Evolutionary conservation across 78 protist species (phyloP), one percentile per base, ranked within the genome.

Genomic region (Mantamonas sphyraenae): DNA sequence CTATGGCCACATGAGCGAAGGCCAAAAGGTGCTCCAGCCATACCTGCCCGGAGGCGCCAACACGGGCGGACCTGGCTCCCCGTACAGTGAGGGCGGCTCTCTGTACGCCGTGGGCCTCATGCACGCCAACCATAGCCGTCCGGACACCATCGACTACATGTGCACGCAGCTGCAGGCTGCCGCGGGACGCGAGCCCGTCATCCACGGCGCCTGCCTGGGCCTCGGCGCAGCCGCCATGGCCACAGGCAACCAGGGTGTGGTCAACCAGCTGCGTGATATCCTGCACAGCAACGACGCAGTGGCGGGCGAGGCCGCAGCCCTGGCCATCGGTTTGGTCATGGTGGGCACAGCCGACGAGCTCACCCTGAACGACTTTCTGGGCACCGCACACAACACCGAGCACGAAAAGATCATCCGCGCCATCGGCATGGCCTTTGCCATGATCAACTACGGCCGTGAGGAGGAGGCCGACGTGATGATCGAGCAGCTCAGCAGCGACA

Each of bases 151-250:
- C 34, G 3, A 33, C 22, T 72, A 35, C 43, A 39, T 80, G 59
- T 16, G 17, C 39, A 57, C 45, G 26, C 69, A 69, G 37, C 79
- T 80, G 30, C 35, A 47, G 31, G 64, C 22, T 3, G 43, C 68
- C 17, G 43, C 17, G 68, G 45, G 16, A 64, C 68, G 14, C n/a
- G n/a, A n/a, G n/a, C n/a, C n/a, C n/a, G n/a, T n/a, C n/a, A n/a
- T n/a, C n/a, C 99, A 97, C 73, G 99, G 99, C 42, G 97, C 97
- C 2, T 77, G 91, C 60, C 84, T 97, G 16, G 99, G 98, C 42
- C 57, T 97, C 3, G 99, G 99, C 50, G 34, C 89, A 28, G 93
- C 98, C 5, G 65, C 91, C 7, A 86, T 96, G 93, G 98, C 85
- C 8, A 61, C 83, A 2, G 81, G 78, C 28, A 69, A 84, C 61